Evolutionary conservation across 768 basidiomycete species (phyloP).

Genomic region (Kwoniella europaea): DNA sequence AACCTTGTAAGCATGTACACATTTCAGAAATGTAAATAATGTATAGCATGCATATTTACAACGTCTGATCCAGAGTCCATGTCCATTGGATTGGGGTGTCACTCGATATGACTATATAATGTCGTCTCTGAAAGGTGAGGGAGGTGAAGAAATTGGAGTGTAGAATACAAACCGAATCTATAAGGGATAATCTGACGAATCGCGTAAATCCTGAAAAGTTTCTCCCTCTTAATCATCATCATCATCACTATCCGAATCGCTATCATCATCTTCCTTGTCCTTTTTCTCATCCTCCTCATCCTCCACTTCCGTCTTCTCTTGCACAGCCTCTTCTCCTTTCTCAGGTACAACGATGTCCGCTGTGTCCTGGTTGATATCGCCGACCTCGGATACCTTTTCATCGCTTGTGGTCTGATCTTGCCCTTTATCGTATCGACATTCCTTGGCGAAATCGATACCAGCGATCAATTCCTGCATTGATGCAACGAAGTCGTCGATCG

Average conservation of each 20-base stretch:
- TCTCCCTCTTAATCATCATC: not conserved
- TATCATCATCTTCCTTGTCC: not conserved
- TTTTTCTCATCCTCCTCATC: conserved; percentile 6
- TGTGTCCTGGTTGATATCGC: conserved; percentile 1
- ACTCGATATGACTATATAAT: too few species aligned
- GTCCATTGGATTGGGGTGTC: not conserved
- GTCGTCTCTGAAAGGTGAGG: too few species aligned
- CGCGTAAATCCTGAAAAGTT: not conserved
- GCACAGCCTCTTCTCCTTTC: not conserved
- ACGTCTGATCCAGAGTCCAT: not conserved
- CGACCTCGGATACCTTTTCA: not conserved
- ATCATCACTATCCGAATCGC: conserved; percentile 9
- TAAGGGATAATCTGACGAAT: not conserved
- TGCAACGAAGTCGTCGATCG: conserved; percentile 71
- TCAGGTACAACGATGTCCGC: conserved; percentile 8
- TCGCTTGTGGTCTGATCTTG: not conserved
- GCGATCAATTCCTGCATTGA: conserved; percentile 71
- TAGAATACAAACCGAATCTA: too few species aligned
- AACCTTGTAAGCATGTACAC: conserved; percentile 2
- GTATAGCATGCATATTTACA: conserved; percentile 9
- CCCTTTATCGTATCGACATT: conserved; percentile 60
- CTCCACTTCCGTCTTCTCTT: not conserved
- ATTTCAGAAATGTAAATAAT: not conserved
- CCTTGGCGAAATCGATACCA: conserved; percentile 74
- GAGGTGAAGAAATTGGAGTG: too few species aligned